Conservation (phyloP, 1,284 basidiomycete genomes). For the Clitocybe nebularis region DNA sequence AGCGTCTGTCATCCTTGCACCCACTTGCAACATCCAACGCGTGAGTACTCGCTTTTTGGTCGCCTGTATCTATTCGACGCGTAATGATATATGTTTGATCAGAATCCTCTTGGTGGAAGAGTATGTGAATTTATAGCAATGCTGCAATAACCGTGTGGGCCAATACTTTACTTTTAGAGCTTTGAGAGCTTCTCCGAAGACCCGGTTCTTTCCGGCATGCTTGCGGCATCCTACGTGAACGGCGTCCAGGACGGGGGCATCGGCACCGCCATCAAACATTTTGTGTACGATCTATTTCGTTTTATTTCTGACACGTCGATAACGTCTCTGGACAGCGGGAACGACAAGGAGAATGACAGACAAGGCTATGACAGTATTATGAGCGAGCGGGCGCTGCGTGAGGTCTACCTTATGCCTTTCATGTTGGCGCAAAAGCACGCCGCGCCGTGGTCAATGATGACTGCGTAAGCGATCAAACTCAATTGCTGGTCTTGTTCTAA, state of each 20-base stretch:
- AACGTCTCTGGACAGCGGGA: constrained; percentile 45
- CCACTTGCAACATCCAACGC: constrained; percentile 79
- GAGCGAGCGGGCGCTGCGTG: constrained; percentile 67
- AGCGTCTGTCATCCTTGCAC: constrained; percentile 68
- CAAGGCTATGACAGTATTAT: constrained; percentile 60
- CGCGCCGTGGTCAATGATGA: constrained; percentile 71
- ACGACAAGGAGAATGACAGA: constrained; percentile 73
- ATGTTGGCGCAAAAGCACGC: constrained; percentile 76
- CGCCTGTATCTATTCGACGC: not conserved
- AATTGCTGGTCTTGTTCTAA: not conserved
- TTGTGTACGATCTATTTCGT: constrained; percentile 45
- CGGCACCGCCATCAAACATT: constrained; percentile 71
- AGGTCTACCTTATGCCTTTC: constrained; percentile 82
- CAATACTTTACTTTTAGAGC: constrained; percentile 40
- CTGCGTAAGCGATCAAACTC: constrained; percentile 44
- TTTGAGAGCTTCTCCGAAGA: constrained; percentile 84
- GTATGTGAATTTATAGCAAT: constrained; percentile 32
- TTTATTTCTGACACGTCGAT: too few species aligned
- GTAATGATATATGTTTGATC: constrained; percentile 7
- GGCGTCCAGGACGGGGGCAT: constrained; percentile 73
- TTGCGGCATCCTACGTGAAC: constrained; percentile 70
- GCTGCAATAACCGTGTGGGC: constrained; percentile 10
- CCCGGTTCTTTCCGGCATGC: constrained; percentile 65
- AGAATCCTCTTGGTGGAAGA: constrained; percentile 71
- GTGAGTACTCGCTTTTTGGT: constrained; percentile 25